These are phyloP conservation scores for Fusarium armeniacum DNA, from an alignment of 2,329 filamentous ascomycete species.

Conservation along the genomic window DNA sequence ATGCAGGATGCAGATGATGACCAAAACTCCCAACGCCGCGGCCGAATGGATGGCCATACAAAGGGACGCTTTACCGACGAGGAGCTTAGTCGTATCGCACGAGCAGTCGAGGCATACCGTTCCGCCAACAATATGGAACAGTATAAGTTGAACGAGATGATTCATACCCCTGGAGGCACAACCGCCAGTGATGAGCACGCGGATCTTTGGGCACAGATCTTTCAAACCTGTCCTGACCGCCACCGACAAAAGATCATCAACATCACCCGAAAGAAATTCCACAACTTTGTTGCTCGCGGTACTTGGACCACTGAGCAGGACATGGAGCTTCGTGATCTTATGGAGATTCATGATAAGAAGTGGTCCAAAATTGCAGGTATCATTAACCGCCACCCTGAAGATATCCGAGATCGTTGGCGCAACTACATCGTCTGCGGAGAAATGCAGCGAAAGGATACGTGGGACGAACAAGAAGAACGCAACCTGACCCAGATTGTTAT, in stretches of 20 bases:
- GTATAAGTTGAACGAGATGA: slow-evolving; percentile 62
- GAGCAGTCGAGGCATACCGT: slow-evolving; percentile 61
- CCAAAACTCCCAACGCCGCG: slow-evolving; percentile 36
- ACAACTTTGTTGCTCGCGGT: slow-evolving; percentile 72
- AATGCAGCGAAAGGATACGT: slow-evolving; percentile 66
- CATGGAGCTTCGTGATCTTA: slow-evolving; percentile 54
- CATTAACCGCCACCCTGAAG: slow-evolving; percentile 74
- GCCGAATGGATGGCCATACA: slow-evolving; percentile 49
- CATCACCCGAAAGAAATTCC: slow-evolving; percentile 72
- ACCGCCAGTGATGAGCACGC: slow-evolving; percentile 55
- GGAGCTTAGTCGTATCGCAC: slow-evolving; percentile 59
- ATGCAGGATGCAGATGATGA: slow-evolving; percentile 45
- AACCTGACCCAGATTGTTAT: slow-evolving; percentile 66
- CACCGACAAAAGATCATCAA: slow-evolving; percentile 68
- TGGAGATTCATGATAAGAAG: slow-evolving; percentile 59
- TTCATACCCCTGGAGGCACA: slow-evolving; percentile 55
- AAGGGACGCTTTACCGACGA: slow-evolving; percentile 61
- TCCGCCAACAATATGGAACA: slow-evolving; percentile 60
- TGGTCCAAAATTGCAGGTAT: slow-evolving; percentile 74
- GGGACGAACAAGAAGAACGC: slow-evolving; percentile 73
- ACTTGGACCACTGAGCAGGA: slow-evolving; percentile 59
- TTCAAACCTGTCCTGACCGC: slow-evolving; percentile 63
- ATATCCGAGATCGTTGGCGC: slow-evolving; percentile 78
- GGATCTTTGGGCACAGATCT: slow-evolving; percentile 66
- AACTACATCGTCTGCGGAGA: slow-evolving; percentile 74